Evolutionary conservation across 257 asterid genomes (phyloP).

Genomic region (Thymus mandschuricus): DNA sequence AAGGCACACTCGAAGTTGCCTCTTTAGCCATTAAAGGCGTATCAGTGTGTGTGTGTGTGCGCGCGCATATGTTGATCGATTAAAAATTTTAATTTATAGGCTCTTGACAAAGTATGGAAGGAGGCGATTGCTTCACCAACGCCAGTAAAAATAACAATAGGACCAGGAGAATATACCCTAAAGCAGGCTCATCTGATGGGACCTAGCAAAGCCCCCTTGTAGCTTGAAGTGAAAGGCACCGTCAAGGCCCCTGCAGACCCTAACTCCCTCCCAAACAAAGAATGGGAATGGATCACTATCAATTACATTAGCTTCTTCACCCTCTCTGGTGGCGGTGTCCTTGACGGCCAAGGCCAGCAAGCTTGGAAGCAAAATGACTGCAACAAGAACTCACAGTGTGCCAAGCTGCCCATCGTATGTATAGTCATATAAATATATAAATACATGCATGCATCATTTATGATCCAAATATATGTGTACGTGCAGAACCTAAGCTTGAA

Average conservation of each 20-base stretch:
- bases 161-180: slow-evolving; percentile 35
- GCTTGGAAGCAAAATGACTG: slow-evolving; percentile 35
- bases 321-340: slow-evolving; percentile 52
- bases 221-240: slow-evolving; percentile 44
- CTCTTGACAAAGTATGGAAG: slow-evolving; percentile 42
- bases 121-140: slow-evolving; percentile 36
- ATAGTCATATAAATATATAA: no score
- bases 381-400: slow-evolving; percentile 31
- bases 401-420: slow-evolving; percentile 40
- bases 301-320: slow-evolving; percentile 41
- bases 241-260: slow-evolving; percentile 40
- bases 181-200: slow-evolving; percentile 30
- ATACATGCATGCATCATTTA: no score
- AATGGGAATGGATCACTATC: slow-evolving; percentile 48
- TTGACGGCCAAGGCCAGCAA: slow-evolving; percentile 31
- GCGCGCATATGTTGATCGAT: no score
- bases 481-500: slow-evolving; percentile 49
- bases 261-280: slow-evolving; percentile 14
- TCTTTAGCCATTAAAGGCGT: no score
- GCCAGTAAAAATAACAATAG: slow-evolving; percentile 11
- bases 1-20: no score
- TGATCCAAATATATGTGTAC: no score
- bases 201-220: slow-evolving; percentile 34
- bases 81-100: neutral
- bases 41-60: no score